A percentile compares a stretch with the other conserved stretches of the same genome.
Evolutionary conservation across 1,284 basidiomycete genomes (phyloP).

Genomic region (Prillingera fragicola): DNA sequence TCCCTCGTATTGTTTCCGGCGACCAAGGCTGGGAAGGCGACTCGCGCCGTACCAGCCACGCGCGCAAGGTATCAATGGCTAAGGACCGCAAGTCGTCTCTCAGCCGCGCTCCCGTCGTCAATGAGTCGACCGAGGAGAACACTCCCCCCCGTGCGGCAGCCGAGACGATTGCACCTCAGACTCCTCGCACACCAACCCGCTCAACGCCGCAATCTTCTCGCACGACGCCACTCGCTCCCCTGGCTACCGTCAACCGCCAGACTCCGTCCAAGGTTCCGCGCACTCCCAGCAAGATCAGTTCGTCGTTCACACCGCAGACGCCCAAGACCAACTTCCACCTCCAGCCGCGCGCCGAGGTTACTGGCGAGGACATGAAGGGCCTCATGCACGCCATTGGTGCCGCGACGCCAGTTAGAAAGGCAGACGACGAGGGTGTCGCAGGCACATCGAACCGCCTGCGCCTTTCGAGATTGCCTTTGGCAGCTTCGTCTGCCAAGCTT

Average conservation of each 20-base stretch:
- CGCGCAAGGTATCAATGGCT: slow-evolving; percentile 7
- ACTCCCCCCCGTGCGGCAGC: slow-evolving; percentile 9
- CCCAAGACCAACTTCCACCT: slow-evolving; percentile 23
- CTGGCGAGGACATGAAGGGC: slow-evolving; percentile 44
- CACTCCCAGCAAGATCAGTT: slow-evolving; percentile 23
- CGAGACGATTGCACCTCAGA: slow-evolving; percentile 3
- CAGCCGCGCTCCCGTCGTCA: slow-evolving; percentile 12
- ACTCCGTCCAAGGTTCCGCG: slow-evolving; percentile 5
- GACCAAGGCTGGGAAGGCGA: slow-evolving; percentile 44
- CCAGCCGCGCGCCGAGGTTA: slow-evolving; percentile 36
- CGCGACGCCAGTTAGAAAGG: slow-evolving; percentile 25
- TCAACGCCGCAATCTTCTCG: no score
- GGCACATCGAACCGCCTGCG: slow-evolving; percentile 44
- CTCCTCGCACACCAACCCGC: slow-evolving; percentile 9
- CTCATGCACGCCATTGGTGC: slow-evolving; percentile 43
- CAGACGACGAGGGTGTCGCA: slow-evolving; percentile 33
- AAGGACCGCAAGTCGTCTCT: slow-evolving; percentile 24
- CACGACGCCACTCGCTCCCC: slow-evolving; percentile 16
- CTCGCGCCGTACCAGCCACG: slow-evolving; percentile 1
- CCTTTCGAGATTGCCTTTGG: slow-evolving; percentile 37
- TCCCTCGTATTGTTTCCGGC: slow-evolving; percentile 48
- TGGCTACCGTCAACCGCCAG: slow-evolving; percentile 20
- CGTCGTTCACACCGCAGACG: slow-evolving; percentile 22
- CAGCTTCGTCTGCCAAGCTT: slow-evolving; percentile 41
- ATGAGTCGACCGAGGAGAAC: slow-evolving; percentile 12